A percentile compares a stretch with the other conserved stretches of the same genome.
These are phyloP conservation scores for Malassezia arunalokei DNA, from an alignment of 1,284 basidiomycete species.

Conservation along the genomic window DNA sequence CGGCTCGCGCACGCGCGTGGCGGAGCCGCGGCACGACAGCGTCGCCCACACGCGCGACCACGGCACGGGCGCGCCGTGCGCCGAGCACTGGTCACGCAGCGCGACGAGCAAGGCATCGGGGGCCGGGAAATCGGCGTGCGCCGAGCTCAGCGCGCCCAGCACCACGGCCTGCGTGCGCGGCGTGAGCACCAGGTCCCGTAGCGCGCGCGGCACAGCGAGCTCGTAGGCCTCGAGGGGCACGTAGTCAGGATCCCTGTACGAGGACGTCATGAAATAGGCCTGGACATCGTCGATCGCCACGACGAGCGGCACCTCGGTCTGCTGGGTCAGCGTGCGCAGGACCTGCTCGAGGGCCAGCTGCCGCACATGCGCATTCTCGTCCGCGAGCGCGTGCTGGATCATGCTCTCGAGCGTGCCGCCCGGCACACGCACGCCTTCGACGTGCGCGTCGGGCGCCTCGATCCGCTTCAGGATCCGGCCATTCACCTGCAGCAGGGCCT, in stretches of 20 bases:
- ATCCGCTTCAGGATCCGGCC: constrained; percentile 16
- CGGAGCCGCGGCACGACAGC: constrained; percentile 4
- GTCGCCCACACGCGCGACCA: constrained; percentile 3
- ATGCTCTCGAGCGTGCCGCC: constrained; percentile 19
- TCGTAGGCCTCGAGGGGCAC: constrained; percentile 63
- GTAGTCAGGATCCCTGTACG: constrained; percentile 70
- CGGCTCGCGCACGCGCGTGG: constrained; percentile 19
- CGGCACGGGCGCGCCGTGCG: constrained; percentile 6
- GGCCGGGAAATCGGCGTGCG: constrained; percentile 22
- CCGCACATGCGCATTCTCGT: constrained; percentile 6
- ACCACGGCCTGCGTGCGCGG: constrained; percentile 18
- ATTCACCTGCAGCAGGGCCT: constrained; percentile 46
- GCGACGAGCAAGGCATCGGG: constrained; percentile 25
- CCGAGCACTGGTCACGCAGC: constrained; percentile 8
- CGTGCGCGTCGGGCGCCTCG: constrained; percentile 8
- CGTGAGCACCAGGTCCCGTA: constrained; percentile 23
- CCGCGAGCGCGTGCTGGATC: constrained; percentile 7
- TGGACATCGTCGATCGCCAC: constrained; percentile 80
- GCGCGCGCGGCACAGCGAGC: constrained; percentile 60
- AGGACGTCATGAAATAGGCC: constrained; percentile 59
- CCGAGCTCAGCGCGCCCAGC: constrained; percentile 23
- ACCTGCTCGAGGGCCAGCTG: constrained; percentile 58
- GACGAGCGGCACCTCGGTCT: constrained; percentile 61
- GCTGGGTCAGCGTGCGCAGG: constrained; percentile 57
- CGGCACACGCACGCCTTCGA: constrained; percentile 17